phyloP scores from a whole-genome alignment of 148 eudicot genomes.

The Camellia japonica region DNA sequence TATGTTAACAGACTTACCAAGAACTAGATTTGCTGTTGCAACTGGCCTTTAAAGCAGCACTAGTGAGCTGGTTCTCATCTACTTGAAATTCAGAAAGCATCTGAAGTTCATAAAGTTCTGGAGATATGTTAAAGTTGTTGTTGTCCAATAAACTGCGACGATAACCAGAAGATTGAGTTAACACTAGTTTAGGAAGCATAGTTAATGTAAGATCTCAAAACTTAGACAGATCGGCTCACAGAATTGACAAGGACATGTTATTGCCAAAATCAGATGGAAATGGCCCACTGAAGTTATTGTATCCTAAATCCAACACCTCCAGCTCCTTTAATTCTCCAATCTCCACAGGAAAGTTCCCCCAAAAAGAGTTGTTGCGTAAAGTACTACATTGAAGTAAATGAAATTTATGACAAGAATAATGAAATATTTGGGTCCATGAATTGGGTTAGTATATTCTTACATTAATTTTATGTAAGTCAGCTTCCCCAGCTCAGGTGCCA shows the following conservation, averaged over 20 bases:
- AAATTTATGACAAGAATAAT: not conserved
- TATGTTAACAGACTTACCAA: conserved; percentile 15
- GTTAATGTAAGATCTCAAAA: not conserved
- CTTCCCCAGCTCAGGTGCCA: conserved; percentile 63
- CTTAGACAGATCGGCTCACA: conserved; percentile 42
- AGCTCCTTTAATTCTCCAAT: conserved; percentile 50
- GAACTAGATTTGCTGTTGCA: conserved; percentile 19
- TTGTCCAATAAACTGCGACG: conserved; percentile 64
- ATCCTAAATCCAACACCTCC: conserved; percentile 66
- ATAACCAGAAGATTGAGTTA: conserved; percentile 7
- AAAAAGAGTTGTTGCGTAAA: conserved; percentile 76
- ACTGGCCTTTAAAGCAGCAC: not conserved
- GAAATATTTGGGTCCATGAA: not conserved
- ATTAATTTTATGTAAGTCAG: conserved; percentile 56
- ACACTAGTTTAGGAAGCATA: not conserved
- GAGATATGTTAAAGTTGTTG: conserved; percentile 39
- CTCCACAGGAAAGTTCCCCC: conserved; percentile 68
- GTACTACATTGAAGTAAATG: conserved; percentile 40
- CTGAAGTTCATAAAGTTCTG: conserved; percentile 30
- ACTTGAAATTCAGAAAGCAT: conserved; percentile 36
- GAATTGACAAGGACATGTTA: conserved; percentile 34
- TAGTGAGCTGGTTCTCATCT: conserved; percentile 23
- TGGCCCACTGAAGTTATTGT: conserved; percentile 53
- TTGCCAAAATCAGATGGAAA: conserved; percentile 39
- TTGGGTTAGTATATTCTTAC: conserved; percentile 39